Evolutionary conservation across 495 filamentous ascomycete species (phyloP).

Genomic region (Sabuloglossum arenarium): DNA sequence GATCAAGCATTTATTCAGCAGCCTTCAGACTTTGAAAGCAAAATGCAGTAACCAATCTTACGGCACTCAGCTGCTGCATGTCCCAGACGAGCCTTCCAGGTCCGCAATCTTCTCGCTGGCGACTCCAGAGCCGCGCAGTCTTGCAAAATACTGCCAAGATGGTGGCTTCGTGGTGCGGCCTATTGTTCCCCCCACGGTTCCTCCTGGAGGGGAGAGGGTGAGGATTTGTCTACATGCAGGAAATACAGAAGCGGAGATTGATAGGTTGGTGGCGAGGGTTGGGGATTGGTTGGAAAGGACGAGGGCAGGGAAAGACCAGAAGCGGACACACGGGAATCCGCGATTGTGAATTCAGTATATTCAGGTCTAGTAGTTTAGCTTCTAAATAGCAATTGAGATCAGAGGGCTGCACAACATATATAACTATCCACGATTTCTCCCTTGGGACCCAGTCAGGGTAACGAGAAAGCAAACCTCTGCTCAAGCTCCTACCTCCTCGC

Average conservation of each 20-base stretch:
- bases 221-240: slow-evolving; percentile 32
- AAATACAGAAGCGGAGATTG: slow-evolving; percentile 25
- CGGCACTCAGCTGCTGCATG: background rate
- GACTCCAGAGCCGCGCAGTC: slow-evolving; percentile 21
- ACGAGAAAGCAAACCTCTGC: no score
- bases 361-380: no score
- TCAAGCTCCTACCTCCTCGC: background rate
- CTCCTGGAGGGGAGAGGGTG: slow-evolving; percentile 26
- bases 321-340: no score
- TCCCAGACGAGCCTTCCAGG: slow-evolving; percentile 8
- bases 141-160: slow-evolving; percentile 30
- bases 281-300: slow-evolving; percentile 18
- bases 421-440: no score
- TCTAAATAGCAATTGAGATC: no score
- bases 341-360: no score
- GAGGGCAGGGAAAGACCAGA: background rate
- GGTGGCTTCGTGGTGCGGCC: slow-evolving; percentile 29
- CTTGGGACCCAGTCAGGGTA: no score
- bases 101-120: slow-evolving; percentile 24
- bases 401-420: no score
- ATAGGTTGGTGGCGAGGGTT: slow-evolving; percentile 21
- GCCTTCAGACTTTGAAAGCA: background rate
- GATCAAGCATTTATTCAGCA: background rate
- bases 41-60: background rate
- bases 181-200: slow-evolving; percentile 35